Evolutionary conservation across 1,284 basidiomycete genomes (phyloP), one percentile per base, ranked within the genome.

Genomic region (Porogramme epimiltina): DNA sequence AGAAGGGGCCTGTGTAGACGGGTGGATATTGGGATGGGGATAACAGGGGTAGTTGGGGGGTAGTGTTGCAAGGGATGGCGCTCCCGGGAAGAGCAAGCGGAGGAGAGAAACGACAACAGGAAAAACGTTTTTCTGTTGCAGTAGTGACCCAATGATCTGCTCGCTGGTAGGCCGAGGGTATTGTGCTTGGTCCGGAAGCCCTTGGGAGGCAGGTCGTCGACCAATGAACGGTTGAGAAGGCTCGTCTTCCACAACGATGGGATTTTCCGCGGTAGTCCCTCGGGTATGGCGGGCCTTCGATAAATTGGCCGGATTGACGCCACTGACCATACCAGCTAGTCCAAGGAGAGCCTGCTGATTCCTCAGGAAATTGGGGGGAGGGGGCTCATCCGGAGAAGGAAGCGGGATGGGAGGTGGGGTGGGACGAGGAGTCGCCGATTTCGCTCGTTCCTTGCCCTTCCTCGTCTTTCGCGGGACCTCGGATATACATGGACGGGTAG

Each of bases 281-380:
- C 75, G 76, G 24, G 67, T 68, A 57, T 70, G 69, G 10, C 69
- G 70, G 33, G 61, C 65, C 19, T 57, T 62, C 18, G 70, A 67
- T 4, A 87, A 67, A 19, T 74, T 73, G 2, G 82, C 73, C 25
- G 87, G 82, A 47, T 81, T 82, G 22, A 91, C 71, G 6, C 80
- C 80, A 28, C 78, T 81, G 13, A 90, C 80, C 41, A 87, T 68
- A 39, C 88, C 88, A 8, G 88, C 88, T 20, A 78, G 75, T 10
- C 87, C 88, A 5, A 90, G 75, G 5, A 91, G 70, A 0, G 83
- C 83, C 41, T 82, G 74, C 61, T 90, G 87, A 58, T 80, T 88
- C 33, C 88, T 82, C 49, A 90, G 70, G 54, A 88, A 87, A 66
- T 89, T 82, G 2, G 79, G 70, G n/a, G 87, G 88, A 19, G 74